These are phyloP conservation scores for Metschnikowia cerradonensis DNA, from an alignment of 805 yeast species.

Conservation along the genomic window DNA sequence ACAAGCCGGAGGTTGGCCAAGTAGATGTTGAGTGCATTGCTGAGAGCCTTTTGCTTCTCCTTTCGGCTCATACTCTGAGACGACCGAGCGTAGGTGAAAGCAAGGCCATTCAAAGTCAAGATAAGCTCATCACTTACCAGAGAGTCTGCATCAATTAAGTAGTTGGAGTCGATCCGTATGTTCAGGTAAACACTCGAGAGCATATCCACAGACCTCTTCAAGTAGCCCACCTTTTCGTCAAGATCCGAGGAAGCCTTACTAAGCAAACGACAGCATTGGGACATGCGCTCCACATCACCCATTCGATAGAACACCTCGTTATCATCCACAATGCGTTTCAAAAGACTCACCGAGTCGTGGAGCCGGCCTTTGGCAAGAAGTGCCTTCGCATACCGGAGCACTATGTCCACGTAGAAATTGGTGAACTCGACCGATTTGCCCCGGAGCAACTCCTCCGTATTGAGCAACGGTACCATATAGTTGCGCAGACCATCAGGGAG, in stretches of 20 bases:
- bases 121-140: slow-evolving; percentile 37
- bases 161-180: slow-evolving; percentile 22
- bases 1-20: slow-evolving; percentile 31
- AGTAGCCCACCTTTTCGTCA: slow-evolving; percentile 22
- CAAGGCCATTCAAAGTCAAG: slow-evolving; percentile 30
- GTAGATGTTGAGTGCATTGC: slow-evolving; percentile 33
- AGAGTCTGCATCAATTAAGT: slow-evolving; percentile 24
- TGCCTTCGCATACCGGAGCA: slow-evolving; percentile 38
- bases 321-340: slow-evolving; percentile 29
- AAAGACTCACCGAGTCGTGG: slow-evolving; percentile 25
- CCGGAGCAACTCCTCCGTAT: slow-evolving; percentile 26
- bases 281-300: slow-evolving; percentile 40
- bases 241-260: slow-evolving; percentile 22
- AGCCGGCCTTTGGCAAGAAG: slow-evolving; percentile 39
- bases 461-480: slow-evolving; percentile 34
- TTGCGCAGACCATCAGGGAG: slow-evolving; percentile 18
- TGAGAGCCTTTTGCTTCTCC: slow-evolving; percentile 16
- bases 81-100: slow-evolving; percentile 25
- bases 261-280: slow-evolving; percentile 37
- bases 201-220: slow-evolving; percentile 32
- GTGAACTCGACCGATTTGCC: slow-evolving; percentile 30
- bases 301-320: slow-evolving; percentile 34
- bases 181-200: slow-evolving; percentile 26
- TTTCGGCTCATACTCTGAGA: slow-evolving; percentile 4
- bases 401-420: slow-evolving; percentile 42